These are phyloP conservation scores for Artemisia argyi DNA, from an alignment of 129 eudicot species.

Conservation along the genomic window DNA sequence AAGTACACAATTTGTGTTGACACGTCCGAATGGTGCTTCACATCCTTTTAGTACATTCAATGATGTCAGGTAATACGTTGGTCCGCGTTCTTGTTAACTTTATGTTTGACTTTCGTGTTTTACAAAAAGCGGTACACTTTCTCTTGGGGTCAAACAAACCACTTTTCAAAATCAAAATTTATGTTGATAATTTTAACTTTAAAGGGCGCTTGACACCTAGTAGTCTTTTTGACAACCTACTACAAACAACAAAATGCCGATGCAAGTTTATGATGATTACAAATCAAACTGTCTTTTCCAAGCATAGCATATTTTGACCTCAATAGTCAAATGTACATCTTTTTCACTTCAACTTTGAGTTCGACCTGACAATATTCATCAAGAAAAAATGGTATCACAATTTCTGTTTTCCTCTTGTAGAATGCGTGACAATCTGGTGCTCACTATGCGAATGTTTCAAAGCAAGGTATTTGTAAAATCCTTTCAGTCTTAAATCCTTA, in stretches of 20 bases:
- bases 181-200: neutral
- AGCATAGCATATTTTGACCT: slow-evolving; percentile 14
- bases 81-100: slow-evolving; percentile 15
- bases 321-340: neutral
- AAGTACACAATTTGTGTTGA: slow-evolving; percentile 74
- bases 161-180: neutral
- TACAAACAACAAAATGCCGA: slow-evolving; percentile 5
- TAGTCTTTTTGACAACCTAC: slow-evolving; percentile 5
- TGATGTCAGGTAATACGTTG: slow-evolving; percentile 66
- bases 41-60: slow-evolving; percentile 66
- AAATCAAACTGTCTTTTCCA: neutral
- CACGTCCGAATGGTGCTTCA: slow-evolving; percentile 75
- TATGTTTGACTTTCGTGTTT: slow-evolving; percentile 4
- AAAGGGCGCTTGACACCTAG: slow-evolving; percentile 8
- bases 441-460: slow-evolving; percentile 92
- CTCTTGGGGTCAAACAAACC: slow-evolving; percentile 9
- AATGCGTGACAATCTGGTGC: slow-evolving; percentile 80
- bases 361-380: neutral
- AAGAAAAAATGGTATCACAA: neutral
- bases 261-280: slow-evolving; percentile 7
- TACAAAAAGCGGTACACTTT: slow-evolving; percentile 5
- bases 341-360: neutral
- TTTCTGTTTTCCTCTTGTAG: slow-evolving; percentile 36
- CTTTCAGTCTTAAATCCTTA: slow-evolving; percentile 15
- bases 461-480: slow-evolving; percentile 69